These are phyloP conservation scores for Bacidia rubella DNA, from an alignment of 495 filamentous ascomycete genomes.

Conservation along the genomic window DNA sequence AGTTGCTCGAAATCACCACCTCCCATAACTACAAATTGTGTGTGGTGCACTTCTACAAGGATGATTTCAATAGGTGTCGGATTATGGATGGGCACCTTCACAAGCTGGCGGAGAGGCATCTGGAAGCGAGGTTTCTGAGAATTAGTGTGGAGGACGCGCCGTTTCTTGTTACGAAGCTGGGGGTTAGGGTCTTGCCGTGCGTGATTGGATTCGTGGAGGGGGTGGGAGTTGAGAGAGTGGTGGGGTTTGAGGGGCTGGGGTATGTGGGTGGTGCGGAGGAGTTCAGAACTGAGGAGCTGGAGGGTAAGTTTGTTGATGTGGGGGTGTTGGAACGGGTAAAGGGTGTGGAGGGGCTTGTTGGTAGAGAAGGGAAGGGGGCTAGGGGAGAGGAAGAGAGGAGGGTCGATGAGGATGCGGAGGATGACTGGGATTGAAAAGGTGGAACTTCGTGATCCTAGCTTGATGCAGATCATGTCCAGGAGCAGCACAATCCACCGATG, in stretches of 20 bases:
- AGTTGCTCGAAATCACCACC: constrained; percentile 57
- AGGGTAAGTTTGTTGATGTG: constrained; percentile 44
- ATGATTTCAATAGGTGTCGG: constrained; percentile 58
- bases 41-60: constrained; percentile 64
- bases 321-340: constrained; percentile 47
- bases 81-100: constrained; percentile 55
- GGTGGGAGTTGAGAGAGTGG: constrained; percentile 48
- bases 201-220: constrained; percentile 64
- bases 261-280: constrained; percentile 42
- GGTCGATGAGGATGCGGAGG: constrained; percentile 21
- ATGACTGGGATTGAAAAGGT: constrained; percentile 45
- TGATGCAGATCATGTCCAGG: no score
- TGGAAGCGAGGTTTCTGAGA: constrained; percentile 53
- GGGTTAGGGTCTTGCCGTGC: constrained; percentile 58
- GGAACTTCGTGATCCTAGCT: no score
- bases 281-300: constrained; percentile 50
- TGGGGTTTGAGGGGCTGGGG: constrained; percentile 63
- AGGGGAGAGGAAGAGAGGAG: constrained; percentile 23
- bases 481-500: no score
- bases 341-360: constrained; percentile 20
- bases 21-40: constrained; percentile 37
- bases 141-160: constrained; percentile 62
- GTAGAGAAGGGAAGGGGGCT: constrained; percentile 23
- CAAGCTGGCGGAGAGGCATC: constrained; percentile 45
- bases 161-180: constrained; percentile 57